These are phyloP conservation scores for Eimeria sp. DNA, from an alignment of 169 alveolate genomes.

Conservation along the genomic window DNA sequence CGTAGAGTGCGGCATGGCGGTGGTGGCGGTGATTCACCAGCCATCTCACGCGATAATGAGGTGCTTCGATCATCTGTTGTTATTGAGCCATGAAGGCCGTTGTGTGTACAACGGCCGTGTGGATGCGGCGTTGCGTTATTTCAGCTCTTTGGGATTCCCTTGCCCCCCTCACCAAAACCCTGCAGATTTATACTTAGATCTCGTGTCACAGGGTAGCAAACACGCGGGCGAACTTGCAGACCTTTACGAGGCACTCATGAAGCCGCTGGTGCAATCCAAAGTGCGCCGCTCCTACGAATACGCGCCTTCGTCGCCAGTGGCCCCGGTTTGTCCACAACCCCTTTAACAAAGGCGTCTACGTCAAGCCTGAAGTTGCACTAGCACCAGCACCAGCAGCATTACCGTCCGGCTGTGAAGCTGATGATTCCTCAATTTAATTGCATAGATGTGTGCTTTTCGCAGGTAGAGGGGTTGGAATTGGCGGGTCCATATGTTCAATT, in stretches of 20 bases:
- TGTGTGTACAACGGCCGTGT: constrained; percentile 88
- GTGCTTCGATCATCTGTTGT: constrained; percentile 86
- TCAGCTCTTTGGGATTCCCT: constrained; percentile 79
- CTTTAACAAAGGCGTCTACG: neutral
- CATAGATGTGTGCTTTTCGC: neutral
- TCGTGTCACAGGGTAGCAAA: constrained; percentile 25
- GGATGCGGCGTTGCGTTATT: constrained; percentile 83
- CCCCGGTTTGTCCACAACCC: neutral
- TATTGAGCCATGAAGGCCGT: constrained; percentile 87
- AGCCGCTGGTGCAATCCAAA: constrained; percentile 25
- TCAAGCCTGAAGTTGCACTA: neutral
- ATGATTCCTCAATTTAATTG: neutral
- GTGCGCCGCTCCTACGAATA: constrained; percentile 35
- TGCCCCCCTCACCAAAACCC: constrained; percentile 85
- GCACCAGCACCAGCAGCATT: neutral
- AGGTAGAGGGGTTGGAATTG: constrained; percentile 16
- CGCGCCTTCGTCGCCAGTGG: constrained; percentile 16
- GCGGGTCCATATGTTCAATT: constrained; percentile 42
- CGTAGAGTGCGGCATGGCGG: constrained; percentile 78
- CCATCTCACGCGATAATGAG: constrained; percentile 80
- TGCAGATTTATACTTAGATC: constrained; percentile 82
- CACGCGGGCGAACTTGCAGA: constrained; percentile 46
- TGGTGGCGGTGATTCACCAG: constrained; percentile 84
- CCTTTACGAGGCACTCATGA: constrained; percentile 27
- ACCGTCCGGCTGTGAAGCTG: neutral